Evolutionary conservation across 2,329 filamentous ascomycete genomes (phyloP), one percentile per base, ranked within the genome.

Genomic region (Penicillium sp.): DNA sequence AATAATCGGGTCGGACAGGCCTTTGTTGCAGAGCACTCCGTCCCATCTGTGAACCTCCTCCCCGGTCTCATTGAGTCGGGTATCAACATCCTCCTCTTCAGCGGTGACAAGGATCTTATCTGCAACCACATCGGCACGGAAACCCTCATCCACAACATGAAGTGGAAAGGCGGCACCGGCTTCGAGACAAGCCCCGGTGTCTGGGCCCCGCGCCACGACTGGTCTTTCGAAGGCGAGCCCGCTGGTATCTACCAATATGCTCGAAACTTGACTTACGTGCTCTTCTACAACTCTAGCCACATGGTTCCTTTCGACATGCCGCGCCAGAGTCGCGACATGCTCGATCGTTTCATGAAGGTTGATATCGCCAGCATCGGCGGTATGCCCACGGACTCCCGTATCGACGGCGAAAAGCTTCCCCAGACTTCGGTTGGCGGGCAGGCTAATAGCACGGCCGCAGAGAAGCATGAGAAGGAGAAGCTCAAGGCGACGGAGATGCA

Each of bases 291-390:
- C 73, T 87, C 91, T 14, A 96, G 90, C 47, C 94, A 99, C 75
- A 99, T 99, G 94, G 94, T 99, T 1, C 95, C 94, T 1, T 97
- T 94, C 68, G 93, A 99, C 74, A 90, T 89, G 65, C 88, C 93
- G 1, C 86, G 91, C 45, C 88, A 92, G 57, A 89, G 87, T 18
- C 86, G 93, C 58, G 94, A 97, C 72, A 99, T 99, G 94, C 86
- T 99, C 14, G 93, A 99, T 74, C 89, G 94, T 39, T 96, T 99
- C 77, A 91, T 97, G 83, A 85, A 86, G 46, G 91, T 99, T 39
- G 92, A 97, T 69, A 95, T 97, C 62, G 89, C 85, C 64, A 88
- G 84, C 67, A 95, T 97, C 61, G 93, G 93, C 55, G 92, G 91
- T 47, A 77, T 79, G 48, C 91, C 92, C 0, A 83, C 87, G 1